Evolutionary conservation across 2,329 filamentous ascomycete species (phyloP).

Genomic region (Paraphoma chrysanthemicola): DNA sequence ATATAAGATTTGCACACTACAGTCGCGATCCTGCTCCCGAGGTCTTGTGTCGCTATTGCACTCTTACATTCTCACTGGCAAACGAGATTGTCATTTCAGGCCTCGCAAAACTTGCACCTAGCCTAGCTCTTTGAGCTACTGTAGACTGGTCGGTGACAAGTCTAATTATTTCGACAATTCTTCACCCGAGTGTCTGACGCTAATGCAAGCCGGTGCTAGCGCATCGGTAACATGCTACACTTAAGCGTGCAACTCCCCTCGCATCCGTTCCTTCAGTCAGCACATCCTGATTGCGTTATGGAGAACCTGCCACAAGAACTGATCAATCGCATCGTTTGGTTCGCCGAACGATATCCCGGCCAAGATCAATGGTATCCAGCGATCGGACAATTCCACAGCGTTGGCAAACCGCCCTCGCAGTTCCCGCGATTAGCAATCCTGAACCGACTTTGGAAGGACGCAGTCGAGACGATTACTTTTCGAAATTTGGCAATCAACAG

Average conservation of each 20-base stretch:
- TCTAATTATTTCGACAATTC: neutral
- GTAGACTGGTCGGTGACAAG: too few species aligned
- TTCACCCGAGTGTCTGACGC: neutral
- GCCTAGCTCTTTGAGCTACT: too few species aligned
- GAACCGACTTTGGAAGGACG: conserved; percentile 11
- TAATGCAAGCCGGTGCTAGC: neutral
- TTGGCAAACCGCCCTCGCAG: neutral
- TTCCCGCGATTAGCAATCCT: conserved; percentile 9
- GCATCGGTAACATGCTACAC: neutral
- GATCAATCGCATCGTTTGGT: conserved; percentile 13
- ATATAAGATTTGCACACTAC: too few species aligned
- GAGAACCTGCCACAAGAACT: conserved; percentile 22
- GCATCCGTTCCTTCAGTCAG: neutral
- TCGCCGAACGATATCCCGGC: conserved; percentile 5
- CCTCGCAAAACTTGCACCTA: too few species aligned
- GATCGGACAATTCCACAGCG: conserved; percentile 4
- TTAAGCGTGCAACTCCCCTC: neutral
- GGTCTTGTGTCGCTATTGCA: too few species aligned
- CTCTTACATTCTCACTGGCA: too few species aligned
- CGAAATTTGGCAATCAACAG: conserved; percentile 1
- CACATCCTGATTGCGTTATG: conserved; percentile 3
- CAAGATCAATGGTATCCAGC: conserved; percentile 4
- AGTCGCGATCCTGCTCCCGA: too few species aligned
- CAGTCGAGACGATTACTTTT: conserved; percentile 10
- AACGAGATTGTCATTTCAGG: too few species aligned